These are phyloP conservation scores for Gigaspora rosea DNA, from an alignment of 192 early-diverging fungal species.

Conservation along the genomic window DNA sequence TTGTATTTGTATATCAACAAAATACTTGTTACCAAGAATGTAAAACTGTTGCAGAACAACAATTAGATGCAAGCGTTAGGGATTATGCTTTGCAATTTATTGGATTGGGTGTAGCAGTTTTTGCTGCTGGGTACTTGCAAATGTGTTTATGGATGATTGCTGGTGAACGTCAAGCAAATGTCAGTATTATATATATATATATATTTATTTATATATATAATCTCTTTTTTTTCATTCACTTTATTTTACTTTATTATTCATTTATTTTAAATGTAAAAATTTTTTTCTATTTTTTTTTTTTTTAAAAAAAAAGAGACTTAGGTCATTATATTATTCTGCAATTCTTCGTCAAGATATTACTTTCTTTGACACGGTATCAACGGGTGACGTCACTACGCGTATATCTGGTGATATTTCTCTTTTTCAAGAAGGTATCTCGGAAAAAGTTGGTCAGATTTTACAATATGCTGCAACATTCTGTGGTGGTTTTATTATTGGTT, in stretches of 20 bases:
- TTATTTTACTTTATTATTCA: conserved; percentile 1
- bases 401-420: conserved; percentile 74
- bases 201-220: no score
- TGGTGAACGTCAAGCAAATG: conserved; percentile 45
- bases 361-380: conserved; percentile 81
- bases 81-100: conserved; percentile 27
- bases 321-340: conserved; percentile 70
- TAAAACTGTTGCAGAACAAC: conserved; percentile 35
- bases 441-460: conserved; percentile 78
- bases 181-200: no score
- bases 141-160: conserved; percentile 46
- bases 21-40: conserved; percentile 19
- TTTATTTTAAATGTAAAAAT: neutral
- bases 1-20: conserved; percentile 33
- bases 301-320: conserved; percentile 76
- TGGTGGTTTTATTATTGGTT: conserved; percentile 76
- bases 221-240: conserved; percentile 39
- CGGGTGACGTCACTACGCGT: conserved; percentile 84
- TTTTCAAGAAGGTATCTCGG: conserved; percentile 83
- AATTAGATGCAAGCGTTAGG: neutral
- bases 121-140: conserved; percentile 28
- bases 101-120: conserved; percentile 15
- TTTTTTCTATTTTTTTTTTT: conserved; percentile 35
- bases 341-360: conserved; percentile 85
- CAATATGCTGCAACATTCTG: conserved; percentile 67